Evolutionary conservation across 2,329 filamentous ascomycete genomes (phyloP).

Genomic region (Achaetomium macrosporum): DNA sequence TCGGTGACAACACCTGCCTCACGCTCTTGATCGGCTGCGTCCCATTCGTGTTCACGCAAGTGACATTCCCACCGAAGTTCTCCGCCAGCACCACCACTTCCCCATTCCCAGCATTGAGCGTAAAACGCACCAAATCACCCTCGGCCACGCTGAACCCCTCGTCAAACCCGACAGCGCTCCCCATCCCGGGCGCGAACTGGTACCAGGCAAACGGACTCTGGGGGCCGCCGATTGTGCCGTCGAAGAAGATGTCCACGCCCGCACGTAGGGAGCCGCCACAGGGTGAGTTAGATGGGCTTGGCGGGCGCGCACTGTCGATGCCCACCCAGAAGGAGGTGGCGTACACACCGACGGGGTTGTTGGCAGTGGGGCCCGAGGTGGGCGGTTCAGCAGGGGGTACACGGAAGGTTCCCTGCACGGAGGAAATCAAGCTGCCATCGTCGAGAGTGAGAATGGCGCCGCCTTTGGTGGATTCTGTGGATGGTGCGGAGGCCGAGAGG

Average conservation of each 20-base stretch:
- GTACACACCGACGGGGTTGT: conserved; percentile 16
- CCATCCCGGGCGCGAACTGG: conserved; percentile 8
- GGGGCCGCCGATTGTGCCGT: conserved; percentile 14
- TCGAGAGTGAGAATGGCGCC: conserved; percentile 15
- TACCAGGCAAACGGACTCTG: conserved; percentile 18
- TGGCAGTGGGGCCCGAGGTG: conserved; percentile 19
- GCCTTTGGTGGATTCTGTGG: conserved; percentile 14
- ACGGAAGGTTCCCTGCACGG: conserved; percentile 8
- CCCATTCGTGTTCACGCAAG: neutral
- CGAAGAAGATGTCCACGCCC: conserved; percentile 22
- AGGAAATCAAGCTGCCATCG: neutral
- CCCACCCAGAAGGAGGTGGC: conserved; percentile 22
- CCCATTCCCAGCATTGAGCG: neutral
- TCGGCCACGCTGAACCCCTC: conserved; percentile 5
- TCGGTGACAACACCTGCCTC: neutral
- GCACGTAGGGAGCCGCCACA: conserved; percentile 14
- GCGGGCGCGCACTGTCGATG: conserved; percentile 13
- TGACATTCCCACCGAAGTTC: conserved; percentile 12
- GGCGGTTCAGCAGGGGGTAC: conserved; percentile 18
- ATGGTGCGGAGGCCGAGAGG: neutral
- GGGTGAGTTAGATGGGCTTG: neutral
- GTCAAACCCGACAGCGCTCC: conserved; percentile 2
- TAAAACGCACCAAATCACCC: conserved; percentile 18
- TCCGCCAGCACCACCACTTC: conserved; percentile 13
- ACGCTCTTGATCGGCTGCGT: conserved; percentile 1